A percentile compares a stretch with the other conserved stretches of the same genome.
These are phyloP conservation scores for Sorghum bicolor DNA, from an alignment of 176 grass and related monocot species.

Conservation along the genomic window DNA sequence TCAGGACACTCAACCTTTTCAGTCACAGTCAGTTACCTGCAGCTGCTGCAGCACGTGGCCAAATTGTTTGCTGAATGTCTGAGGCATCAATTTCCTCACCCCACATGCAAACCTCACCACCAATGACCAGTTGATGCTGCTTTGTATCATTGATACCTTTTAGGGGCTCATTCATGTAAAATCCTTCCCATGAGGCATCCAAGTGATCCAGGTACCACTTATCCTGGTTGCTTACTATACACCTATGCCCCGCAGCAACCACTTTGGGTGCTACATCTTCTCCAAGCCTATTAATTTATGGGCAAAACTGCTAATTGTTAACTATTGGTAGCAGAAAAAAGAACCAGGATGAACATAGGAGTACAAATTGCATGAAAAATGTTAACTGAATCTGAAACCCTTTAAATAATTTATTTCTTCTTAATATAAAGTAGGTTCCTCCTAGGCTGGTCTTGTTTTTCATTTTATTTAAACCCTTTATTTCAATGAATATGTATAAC, in stretches of 20 bases:
- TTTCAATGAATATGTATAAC: constrained; percentile 3
- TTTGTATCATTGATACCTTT: constrained; percentile 54
- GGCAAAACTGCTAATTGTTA: neutral
- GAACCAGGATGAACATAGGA: neutral
- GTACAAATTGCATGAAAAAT: constrained; percentile 1
- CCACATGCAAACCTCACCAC: constrained; percentile 93
- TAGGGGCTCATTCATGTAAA: constrained; percentile 89
- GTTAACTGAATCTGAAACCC: neutral
- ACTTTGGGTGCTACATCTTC: constrained; percentile 64
- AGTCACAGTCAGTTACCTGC: constrained; percentile 61
- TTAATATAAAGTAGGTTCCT: neutral
- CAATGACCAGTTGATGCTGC: constrained; percentile 71
- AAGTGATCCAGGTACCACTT: constrained; percentile 97
- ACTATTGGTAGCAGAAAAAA: constrained; percentile 20
- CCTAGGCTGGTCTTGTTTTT: neutral
- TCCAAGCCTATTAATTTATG: constrained; percentile 54
- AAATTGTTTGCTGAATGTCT: constrained; percentile 89
- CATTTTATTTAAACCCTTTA: neutral
- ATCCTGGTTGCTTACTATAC: constrained; percentile 92
- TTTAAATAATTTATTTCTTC: neutral
- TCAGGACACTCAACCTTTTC: constrained; percentile 2
- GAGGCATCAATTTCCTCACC: constrained; percentile 83
- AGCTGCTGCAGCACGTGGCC: constrained; percentile 88
- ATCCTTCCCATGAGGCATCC: constrained; percentile 69
- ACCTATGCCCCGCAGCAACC: constrained; percentile 76